Base-by-base conservation (phyloP, 495 filamentous ascomycete genomes). In the Hypoxylon lienhwacheense region DNA sequence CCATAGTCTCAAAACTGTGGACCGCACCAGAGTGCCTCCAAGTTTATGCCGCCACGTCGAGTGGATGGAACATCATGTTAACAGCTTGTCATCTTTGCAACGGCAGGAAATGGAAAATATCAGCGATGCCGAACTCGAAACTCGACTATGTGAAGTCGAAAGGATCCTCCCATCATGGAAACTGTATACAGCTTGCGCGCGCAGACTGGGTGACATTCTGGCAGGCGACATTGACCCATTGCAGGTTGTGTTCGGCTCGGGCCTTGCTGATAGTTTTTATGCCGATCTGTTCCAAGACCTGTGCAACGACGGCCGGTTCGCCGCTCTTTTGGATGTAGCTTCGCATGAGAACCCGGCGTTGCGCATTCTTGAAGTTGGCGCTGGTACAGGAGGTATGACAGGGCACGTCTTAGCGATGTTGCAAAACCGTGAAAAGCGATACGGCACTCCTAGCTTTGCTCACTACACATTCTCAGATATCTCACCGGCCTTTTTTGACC, bases 401-500 rank as follows among this genome's bases (percentile, higher is more conserved):
- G 7, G 32, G 0, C 35, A 50, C n/a, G 32, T 61, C 2, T 6
- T 65, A 2, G 28, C 33, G 11, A 39, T 43, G 11, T 35, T 65
- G 5, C 6, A 42, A 40, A 17, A 72, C 7, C 8, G 33, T 15
- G 52, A 63, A 31, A 42, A 12, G 1, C 31, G 52, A 14, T 35
- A 7, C 5, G 55, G 59, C 10, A 61, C 47, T 3, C 15, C 35
- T 7, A 21, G 28, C 6, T 68, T 64, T 10, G 41, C 45, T 7
- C 79, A 81, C 37, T 74, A 71, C 4, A 45, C 41, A 20, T 80
- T 54, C 51, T 77, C 78, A 1, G 70, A 81, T 40, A 71, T 77
- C n/a, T 66, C 71, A 7, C 32, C 63, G 0, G 60, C 46, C 5
- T 72, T 68, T 44, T 75, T 80, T 21, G 65, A 68, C 19, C 19